Conservation (phyloP, 805 yeast genomes). For the Candida sithepensis region DNA sequence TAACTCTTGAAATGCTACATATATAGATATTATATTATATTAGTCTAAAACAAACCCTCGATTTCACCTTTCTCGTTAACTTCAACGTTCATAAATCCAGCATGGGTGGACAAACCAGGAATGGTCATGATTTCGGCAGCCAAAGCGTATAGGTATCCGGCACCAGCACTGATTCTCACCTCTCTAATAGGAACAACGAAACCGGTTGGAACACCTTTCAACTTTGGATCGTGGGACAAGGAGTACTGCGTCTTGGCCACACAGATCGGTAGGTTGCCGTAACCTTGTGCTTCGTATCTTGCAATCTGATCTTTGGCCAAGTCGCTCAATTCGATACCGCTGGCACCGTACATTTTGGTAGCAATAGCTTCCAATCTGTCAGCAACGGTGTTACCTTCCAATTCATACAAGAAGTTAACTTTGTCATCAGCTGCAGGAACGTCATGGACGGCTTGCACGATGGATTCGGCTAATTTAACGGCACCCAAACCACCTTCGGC, state of each 20-base stretch:
- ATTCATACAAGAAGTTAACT: slow-evolving; percentile 54
- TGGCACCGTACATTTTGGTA: slow-evolving; percentile 75
- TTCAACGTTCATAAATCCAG: slow-evolving; percentile 85
- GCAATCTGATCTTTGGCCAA: slow-evolving; percentile 69
- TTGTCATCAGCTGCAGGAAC: slow-evolving; percentile 20
- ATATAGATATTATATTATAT: not conserved
- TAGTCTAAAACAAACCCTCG: slow-evolving; percentile 66
- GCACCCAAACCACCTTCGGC: slow-evolving; percentile 85
- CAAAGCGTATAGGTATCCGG: slow-evolving; percentile 78
- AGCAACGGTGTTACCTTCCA: slow-evolving; percentile 51
- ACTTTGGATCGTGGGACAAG: slow-evolving; percentile 73
- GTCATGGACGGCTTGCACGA: slow-evolving; percentile 56
- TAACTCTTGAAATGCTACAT: not conserved
- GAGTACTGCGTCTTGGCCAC: slow-evolving; percentile 86
- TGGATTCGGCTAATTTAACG: slow-evolving; percentile 66
- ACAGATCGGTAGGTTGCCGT: slow-evolving; percentile 74
- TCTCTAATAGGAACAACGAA: slow-evolving; percentile 80
- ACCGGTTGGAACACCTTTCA: slow-evolving; percentile 81
- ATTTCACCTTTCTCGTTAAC: slow-evolving; percentile 77
- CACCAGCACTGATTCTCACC: slow-evolving; percentile 81
- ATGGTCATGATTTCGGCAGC: slow-evolving; percentile 86
- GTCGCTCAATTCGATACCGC: slow-evolving; percentile 62
- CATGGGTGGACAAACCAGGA: slow-evolving; percentile 82
- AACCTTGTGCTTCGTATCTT: slow-evolving; percentile 68
- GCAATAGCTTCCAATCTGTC: slow-evolving; percentile 67